Conservation (phyloP, 2,329 filamentous ascomycete genomes). For the Nannizziopsis barbatae region DNA sequence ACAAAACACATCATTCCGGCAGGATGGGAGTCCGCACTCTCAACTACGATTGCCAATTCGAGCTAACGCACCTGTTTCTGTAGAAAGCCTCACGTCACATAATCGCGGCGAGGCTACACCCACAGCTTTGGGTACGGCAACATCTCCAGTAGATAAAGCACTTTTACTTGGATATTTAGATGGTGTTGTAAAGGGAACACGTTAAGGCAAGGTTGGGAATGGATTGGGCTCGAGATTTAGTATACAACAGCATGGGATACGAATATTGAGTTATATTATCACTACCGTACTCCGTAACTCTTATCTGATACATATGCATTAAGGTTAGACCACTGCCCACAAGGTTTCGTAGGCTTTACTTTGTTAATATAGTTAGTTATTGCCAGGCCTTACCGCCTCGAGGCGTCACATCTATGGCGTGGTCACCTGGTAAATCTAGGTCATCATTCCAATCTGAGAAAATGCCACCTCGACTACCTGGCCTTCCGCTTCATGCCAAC, state of each 20-base stretch:
- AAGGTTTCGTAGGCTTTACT: not conserved
- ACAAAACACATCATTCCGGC: not conserved
- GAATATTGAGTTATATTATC: not conserved
- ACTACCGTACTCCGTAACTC: not conserved
- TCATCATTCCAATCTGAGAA: conserved; percentile 3
- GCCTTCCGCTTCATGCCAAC: conserved; percentile 22
- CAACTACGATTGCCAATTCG: conserved; percentile 10
- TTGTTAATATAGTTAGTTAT: not conserved
- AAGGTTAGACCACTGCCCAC: not conserved
- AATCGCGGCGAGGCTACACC: conserved; percentile 17
- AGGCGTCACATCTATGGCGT: not conserved
- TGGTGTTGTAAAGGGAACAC: conserved; percentile 38
- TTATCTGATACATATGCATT: not conserved
- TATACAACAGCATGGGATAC: not conserved
- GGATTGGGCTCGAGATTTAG: not conserved
- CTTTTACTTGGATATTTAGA: conserved; percentile 69
- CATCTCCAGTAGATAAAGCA: conserved; percentile 58
- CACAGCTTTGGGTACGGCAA: conserved; percentile 24
- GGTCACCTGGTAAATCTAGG: too few relatives aligned
- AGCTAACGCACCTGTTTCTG: conserved; percentile 18
- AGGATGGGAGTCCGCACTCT: not conserved
- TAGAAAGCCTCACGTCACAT: conserved; percentile 10
- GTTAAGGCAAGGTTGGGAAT: not conserved
- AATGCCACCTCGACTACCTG: conserved; percentile 25
- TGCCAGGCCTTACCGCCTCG: conserved; percentile 4